A percentile compares a stretch with the other conserved stretches of the same genome.
Conservation (phyloP, 331 rosid species). For the Telfairia occidentalis region DNA sequence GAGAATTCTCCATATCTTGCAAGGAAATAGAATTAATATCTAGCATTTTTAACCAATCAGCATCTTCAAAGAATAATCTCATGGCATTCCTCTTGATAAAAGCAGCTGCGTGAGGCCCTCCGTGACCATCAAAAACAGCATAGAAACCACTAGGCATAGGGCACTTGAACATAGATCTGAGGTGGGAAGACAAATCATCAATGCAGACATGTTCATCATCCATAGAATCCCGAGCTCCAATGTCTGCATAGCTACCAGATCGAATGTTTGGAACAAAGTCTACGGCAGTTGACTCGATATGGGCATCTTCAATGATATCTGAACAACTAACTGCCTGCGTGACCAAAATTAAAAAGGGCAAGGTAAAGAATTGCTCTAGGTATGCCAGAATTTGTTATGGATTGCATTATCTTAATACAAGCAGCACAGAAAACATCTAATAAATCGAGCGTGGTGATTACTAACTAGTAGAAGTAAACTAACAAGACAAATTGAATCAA, state of each 20-base stretch:
- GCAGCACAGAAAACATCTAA: neutral
- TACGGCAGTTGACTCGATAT: conserved; percentile 30
- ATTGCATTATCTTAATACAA: neutral
- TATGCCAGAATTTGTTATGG: neutral
- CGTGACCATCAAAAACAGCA: conserved; percentile 92
- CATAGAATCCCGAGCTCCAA: conserved; percentile 65
- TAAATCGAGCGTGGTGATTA: neutral
- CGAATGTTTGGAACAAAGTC: conserved; percentile 52
- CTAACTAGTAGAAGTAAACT: neutral
- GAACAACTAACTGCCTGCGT: conserved; percentile 47
- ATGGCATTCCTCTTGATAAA: conserved; percentile 66
- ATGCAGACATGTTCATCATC: conserved; percentile 79
- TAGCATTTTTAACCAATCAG: conserved; percentile 36
- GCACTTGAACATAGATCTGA: conserved; percentile 38
- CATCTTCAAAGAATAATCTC: conserved; percentile 71
- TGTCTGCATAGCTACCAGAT: conserved; percentile 67
- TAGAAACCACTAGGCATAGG: conserved; percentile 61
- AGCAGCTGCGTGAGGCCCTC: conserved; percentile 78
- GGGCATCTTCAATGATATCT: conserved; percentile 31
- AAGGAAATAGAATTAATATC: conserved; percentile 42
- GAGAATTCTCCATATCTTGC: conserved; percentile 55
- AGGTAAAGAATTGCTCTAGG: neutral
- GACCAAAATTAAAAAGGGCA: neutral
- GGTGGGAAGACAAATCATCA: conserved; percentile 63
- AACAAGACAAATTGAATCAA: neutral